Evolutionary conservation across 1,284 basidiomycete species (phyloP).

Genomic region (Tylopilus orsonianus): DNA sequence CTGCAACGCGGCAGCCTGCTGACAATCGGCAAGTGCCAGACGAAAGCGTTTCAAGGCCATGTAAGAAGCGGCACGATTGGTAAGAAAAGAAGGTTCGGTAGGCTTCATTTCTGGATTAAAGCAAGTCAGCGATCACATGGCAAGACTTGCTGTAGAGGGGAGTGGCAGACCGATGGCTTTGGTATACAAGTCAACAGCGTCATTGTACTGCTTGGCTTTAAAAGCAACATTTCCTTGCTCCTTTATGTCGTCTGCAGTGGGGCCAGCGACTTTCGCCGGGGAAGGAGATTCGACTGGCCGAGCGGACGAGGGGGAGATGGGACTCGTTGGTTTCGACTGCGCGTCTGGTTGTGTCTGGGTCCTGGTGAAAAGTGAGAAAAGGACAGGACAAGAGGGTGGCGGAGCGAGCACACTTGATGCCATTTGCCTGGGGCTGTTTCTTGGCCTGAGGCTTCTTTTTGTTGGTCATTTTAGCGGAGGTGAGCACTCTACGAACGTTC

Average conservation of each 20-base stretch:
- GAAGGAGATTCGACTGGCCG: constrained; percentile 24
- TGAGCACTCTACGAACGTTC: constrained; percentile 8
- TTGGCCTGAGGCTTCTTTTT: constrained; percentile 38
- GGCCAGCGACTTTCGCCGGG: constrained; percentile 18
- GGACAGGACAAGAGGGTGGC: not conserved
- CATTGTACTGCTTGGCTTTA: constrained; percentile 62
- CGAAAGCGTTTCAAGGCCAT: constrained; percentile 81
- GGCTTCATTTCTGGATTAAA: constrained; percentile 55
- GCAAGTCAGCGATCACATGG: constrained; percentile 10
- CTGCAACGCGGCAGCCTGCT: constrained; percentile 69
- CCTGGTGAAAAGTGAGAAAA: constrained; percentile 17
- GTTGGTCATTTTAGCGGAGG: constrained; percentile 34
- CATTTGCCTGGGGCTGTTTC: constrained; percentile 32
- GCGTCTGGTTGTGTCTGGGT: constrained; percentile 14
- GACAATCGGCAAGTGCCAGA: constrained; percentile 75
- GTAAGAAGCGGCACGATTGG: constrained; percentile 84
- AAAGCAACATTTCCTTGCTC: constrained; percentile 76
- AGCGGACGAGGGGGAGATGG: constrained; percentile 18
- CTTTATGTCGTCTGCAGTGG: constrained; percentile 60
- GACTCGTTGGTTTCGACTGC: constrained; percentile 18
- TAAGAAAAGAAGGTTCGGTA: constrained; percentile 72
- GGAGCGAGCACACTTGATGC: constrained; percentile 24
- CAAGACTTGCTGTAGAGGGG: constrained; percentile 5
- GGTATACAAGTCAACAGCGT: constrained; percentile 77
- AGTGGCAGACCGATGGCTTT: constrained; percentile 63